Evolutionary conservation across 164 flowering plant species (phyloP).

Genomic region (Buxus sempervirens): DNA sequence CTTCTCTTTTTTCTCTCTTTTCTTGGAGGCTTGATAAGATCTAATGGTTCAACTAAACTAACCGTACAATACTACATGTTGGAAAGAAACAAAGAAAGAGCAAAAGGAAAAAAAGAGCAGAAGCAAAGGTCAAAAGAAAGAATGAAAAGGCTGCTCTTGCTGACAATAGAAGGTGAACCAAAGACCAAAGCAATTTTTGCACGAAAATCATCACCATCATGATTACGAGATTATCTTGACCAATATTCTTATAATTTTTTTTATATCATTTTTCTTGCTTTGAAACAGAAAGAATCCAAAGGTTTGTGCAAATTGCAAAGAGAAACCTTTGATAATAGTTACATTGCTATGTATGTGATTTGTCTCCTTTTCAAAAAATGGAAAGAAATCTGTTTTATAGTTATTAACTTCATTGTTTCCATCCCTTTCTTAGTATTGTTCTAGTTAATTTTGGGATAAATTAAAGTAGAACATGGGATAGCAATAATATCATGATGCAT

Average conservation of each 20-base stretch:
- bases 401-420: not conserved
- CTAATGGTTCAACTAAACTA: slow-evolving; percentile 31
- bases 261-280: slow-evolving; percentile 11
- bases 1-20: slow-evolving; percentile 15
- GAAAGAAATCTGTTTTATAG: not conserved
- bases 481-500: not conserved
- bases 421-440: not conserved
- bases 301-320: slow-evolving; percentile 30
- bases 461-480: not conserved
- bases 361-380: not conserved
- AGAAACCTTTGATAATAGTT: slow-evolving; percentile 18
- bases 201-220: slow-evolving; percentile 67
- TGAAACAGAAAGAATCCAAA: slow-evolving; percentile 19
- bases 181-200: slow-evolving; percentile 42
- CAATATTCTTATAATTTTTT: slow-evolving; percentile 15
- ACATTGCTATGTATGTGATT: slow-evolving; percentile 11
- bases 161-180: slow-evolving; percentile 43
- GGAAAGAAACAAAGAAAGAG: slow-evolving; percentile 30
- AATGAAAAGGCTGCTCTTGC: slow-evolving; percentile 48
- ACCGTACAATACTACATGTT: slow-evolving; percentile 38
- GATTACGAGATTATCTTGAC: slow-evolving; percentile 48
- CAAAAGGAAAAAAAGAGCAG: slow-evolving; percentile 23
- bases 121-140: slow-evolving; percentile 11
- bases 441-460: not conserved
- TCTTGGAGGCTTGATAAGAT: slow-evolving; percentile 4